phyloP scores from a whole-genome alignment of 2,329 filamentous ascomycete genomes.

The Microdochium nivale region DNA sequence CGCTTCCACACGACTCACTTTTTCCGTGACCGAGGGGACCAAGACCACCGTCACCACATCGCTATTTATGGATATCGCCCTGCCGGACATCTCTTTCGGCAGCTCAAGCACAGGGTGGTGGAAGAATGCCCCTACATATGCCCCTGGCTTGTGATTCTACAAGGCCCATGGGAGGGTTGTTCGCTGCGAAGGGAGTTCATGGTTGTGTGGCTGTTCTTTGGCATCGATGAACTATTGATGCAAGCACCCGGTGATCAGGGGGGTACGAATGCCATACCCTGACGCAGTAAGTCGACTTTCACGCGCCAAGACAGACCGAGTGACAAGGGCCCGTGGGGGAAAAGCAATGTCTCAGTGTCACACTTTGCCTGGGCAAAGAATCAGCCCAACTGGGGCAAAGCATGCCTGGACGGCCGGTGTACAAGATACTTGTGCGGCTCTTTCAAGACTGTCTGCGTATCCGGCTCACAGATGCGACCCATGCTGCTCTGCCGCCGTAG shows the following conservation, averaged over 20 bases:
- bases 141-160: no score
- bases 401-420: neutral
- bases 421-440: neutral
- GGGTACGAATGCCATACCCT: neutral
- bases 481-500: neutral
- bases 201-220: neutral
- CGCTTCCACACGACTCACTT: no score
- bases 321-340: neutral
- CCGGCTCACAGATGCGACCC: neutral
- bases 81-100: no score
- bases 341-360: neutral
- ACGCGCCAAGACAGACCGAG: neutral
- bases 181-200: neutral
- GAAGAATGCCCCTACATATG: no score
- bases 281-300: neutral
- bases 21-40: no score
- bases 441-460: neutral
- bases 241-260: neutral
- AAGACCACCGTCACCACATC: no score
- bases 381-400: neutral
- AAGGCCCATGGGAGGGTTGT: neutral
- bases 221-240: neutral
- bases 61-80: no score
- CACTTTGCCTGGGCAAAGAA: neutral
- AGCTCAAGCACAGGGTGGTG: no score